These are phyloP conservation scores for Amniculicola lignicola DNA, from an alignment of 495 filamentous ascomycete genomes.

Conservation along the genomic window DNA sequence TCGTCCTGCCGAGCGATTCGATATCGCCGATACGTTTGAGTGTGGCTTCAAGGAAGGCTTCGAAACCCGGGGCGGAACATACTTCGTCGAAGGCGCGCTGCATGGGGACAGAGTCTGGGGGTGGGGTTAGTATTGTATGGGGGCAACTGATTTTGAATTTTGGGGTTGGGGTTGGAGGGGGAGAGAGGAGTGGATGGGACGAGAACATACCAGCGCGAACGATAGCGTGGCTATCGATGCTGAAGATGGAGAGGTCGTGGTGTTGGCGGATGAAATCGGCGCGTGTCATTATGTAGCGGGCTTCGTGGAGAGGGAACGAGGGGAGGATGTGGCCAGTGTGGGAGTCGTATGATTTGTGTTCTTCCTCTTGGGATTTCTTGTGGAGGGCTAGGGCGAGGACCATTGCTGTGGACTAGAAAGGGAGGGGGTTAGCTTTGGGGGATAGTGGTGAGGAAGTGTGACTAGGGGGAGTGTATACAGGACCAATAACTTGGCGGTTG, in stretches of 20 bases:
- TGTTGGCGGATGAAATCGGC: constrained; percentile 91
- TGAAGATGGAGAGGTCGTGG: constrained; percentile 93
- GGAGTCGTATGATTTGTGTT: constrained; percentile 55
- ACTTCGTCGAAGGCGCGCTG: constrained; percentile 85
- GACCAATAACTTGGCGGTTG: too few relatives aligned
- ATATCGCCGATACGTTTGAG: constrained; percentile 81
- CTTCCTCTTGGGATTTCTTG: constrained; percentile 68
- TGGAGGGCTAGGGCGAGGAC: constrained; percentile 88
- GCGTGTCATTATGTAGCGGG: constrained; percentile 89
- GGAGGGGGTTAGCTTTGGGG: too few relatives aligned
- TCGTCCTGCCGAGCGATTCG: constrained; percentile 86
- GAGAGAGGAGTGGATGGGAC: too few relatives aligned
- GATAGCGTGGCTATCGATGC: constrained; percentile 80
- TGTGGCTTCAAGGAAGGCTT: constrained; percentile 76
- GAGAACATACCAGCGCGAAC: too few relatives aligned
- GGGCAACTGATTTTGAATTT: neutral
- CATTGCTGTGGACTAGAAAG: constrained; percentile 84
- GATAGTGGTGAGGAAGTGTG: too few relatives aligned
- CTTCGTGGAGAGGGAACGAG: constrained; percentile 75
- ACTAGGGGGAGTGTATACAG: too few relatives aligned
- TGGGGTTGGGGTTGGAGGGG: constrained; percentile 4
- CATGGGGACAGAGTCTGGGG: constrained; percentile 87
- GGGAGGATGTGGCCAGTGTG: constrained; percentile 74
- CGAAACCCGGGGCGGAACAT: constrained; percentile 68
- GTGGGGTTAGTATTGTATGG: too few relatives aligned